phyloP scores from a whole-genome alignment of 202 grass and related monocot species.

The Bolboschoenoplectus hybrid region DNA sequence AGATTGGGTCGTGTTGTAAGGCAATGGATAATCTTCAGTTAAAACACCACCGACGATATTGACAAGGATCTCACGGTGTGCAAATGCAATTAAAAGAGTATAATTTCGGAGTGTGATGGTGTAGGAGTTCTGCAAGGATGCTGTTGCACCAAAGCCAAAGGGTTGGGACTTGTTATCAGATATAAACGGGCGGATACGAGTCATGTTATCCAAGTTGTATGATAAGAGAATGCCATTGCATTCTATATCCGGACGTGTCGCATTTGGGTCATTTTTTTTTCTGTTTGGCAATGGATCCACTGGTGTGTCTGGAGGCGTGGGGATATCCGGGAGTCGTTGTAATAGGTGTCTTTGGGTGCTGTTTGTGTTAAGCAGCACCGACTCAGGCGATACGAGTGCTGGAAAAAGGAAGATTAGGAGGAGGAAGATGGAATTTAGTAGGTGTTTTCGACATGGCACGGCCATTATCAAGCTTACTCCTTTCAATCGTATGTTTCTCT shows the following conservation, averaged over 20 bases:
- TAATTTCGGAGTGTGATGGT: constrained; percentile 54
- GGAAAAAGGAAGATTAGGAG: neutral
- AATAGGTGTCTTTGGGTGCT: constrained; percentile 21
- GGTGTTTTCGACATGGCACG: neutral
- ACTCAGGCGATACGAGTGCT: neutral
- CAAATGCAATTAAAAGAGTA: constrained; percentile 54
- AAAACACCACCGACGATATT: constrained; percentile 51
- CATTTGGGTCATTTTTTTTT: neutral
- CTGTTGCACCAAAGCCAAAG: constrained; percentile 61
- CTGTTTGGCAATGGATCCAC: neutral
- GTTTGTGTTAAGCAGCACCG: neutral
- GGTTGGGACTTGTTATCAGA: constrained; percentile 44
- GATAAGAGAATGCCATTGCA: constrained; percentile 75
- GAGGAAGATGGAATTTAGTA: neutral
- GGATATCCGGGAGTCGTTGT: neutral
- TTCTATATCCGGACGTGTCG: constrained; percentile 38
- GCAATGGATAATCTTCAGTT: constrained; percentile 49
- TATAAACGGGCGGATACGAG: constrained; percentile 64
- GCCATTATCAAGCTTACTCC: neutral
- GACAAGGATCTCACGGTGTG: constrained; percentile 67
- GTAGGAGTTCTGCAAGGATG: constrained; percentile 63
- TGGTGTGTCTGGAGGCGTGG: neutral
- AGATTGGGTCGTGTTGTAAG: constrained; percentile 58
- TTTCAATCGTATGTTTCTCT: neutral
- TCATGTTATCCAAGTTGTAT: constrained; percentile 46